Base-by-base conservation (phyloP, 257 asterid genomes). In the Thymus mandschuricus region DNA sequence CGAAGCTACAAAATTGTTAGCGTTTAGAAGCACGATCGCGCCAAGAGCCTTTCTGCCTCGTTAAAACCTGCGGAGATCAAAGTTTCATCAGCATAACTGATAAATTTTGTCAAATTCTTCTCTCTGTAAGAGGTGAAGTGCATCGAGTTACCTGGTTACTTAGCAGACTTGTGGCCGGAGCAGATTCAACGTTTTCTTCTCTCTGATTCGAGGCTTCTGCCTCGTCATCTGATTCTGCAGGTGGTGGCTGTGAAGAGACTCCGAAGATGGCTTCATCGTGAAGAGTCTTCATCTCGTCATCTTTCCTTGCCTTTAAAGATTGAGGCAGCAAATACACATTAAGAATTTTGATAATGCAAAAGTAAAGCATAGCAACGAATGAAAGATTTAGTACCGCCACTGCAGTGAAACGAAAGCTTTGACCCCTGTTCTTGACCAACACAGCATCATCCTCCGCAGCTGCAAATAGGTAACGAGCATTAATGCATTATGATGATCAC, bases 241-340 rank as follows among this genome's bases (percentile, higher is more conserved):
- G 78, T n/a, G 69, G 68, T 43, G 76, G 62, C 45, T 72, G 71
- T 60, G 89, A 79, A 54, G 93, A 76, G 70, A 82, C 90, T 68
- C 98, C 97, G 79, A 92, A 92, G 81, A 90, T 92, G 9, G 97
- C 97, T 68, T 86, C 86, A 57, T 92, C 98, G 8, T 90, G 98
- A 55, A 89, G 92, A 66, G 88, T 85, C 86, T 80, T 88, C 75
- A 88, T 79, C 52, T 78, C 72, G 66, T 86, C 91, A 80, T 90
- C 97, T 73, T 73, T 90, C 77, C 82, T 92, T 21, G 92, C 84
- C 96, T 92, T 61, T 34, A 33, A 59, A 68, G 9, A 21, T 61
- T 3, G 60, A 72, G 59, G 66, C 70, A 66, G 45, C 15, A 11
- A 10, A 13, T 40, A 30, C 9, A 43, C 49, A 61, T 50, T 15